These are phyloP conservation scores for Pestalotiopsis fici DNA, from an alignment of 2,329 filamentous ascomycete species.

Conservation along the genomic window DNA sequence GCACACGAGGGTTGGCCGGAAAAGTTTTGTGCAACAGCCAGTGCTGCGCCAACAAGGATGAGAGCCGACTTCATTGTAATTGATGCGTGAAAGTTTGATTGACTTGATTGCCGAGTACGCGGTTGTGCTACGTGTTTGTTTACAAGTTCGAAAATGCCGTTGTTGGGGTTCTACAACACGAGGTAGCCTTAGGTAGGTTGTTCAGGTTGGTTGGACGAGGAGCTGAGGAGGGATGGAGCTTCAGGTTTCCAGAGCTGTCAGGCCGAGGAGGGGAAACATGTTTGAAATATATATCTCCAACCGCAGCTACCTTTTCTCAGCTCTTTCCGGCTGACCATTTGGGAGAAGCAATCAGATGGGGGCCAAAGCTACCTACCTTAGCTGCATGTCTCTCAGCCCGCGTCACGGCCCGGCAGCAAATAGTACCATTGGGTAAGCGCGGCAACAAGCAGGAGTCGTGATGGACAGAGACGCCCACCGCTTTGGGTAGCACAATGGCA, in stretches of 20 bases:
- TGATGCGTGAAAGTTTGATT: neutral
- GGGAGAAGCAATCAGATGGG: neutral
- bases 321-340: neutral
- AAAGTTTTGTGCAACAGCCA: slow-evolving; percentile 31
- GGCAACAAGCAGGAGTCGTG: neutral
- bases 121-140: neutral
- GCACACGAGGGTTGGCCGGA: slow-evolving; percentile 36
- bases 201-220: neutral
- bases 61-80: slow-evolving; percentile 27
- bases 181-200: neutral
- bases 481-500: neutral
- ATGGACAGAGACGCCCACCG: neutral
- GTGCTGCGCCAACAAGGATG: slow-evolving; percentile 24
- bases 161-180: neutral
- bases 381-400: neutral
- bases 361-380: neutral
- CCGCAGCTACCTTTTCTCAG: neutral
- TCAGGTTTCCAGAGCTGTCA: too few species aligned
- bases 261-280: neutral
- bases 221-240: neutral
- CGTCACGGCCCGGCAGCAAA: neutral
- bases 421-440: neutral
- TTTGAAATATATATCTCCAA: neutral
- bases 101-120: neutral
- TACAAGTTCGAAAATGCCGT: neutral